phyloP scores from a whole-genome alignment of 495 filamentous ascomycete species.

The Xylaria acuta region DNA sequence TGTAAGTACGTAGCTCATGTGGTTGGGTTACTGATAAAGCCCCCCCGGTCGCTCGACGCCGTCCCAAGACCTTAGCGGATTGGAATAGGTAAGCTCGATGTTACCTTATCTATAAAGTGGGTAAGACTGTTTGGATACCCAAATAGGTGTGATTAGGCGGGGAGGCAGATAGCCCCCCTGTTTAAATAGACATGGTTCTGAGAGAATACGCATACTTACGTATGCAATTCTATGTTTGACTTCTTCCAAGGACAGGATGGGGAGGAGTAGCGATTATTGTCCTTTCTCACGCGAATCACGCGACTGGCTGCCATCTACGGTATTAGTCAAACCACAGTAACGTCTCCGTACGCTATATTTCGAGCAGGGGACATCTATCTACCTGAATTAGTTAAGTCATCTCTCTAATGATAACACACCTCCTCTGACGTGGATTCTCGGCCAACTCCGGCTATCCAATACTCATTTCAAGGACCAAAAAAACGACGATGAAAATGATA shows the following conservation, averaged over 20 bases:
- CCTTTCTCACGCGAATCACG: not conserved
- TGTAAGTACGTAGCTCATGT: not conserved
- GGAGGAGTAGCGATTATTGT: not conserved
- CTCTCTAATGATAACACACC: not conserved
- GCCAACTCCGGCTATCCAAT: not conserved
- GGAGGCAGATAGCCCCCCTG: not conserved
- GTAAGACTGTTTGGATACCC: not conserved
- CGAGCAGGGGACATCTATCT: not conserved
- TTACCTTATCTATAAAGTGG: conserved; percentile 1
- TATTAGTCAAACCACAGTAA: not conserved
- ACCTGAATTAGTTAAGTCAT: not conserved
- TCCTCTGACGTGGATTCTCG: not conserved
- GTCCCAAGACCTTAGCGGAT: not conserved
- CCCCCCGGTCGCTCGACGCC: conserved; percentile 2
- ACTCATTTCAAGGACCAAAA: not conserved
- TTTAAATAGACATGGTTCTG: not conserved
- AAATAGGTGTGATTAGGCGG: not conserved
- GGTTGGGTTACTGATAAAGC: conserved; percentile 9
- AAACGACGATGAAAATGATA: too few relatives aligned
- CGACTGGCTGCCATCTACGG: not conserved
- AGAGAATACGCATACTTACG: not conserved
- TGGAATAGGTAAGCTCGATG: not conserved
- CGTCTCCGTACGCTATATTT: not conserved
- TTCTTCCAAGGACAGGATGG: too few relatives aligned
- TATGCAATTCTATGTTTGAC: not conserved